A percentile compares a stretch with the other conserved stretches of the same genome.
Conservation (phyloP, 202 grass and related monocot genomes). For the Schoenoplectus tabernaemontani region DNA sequence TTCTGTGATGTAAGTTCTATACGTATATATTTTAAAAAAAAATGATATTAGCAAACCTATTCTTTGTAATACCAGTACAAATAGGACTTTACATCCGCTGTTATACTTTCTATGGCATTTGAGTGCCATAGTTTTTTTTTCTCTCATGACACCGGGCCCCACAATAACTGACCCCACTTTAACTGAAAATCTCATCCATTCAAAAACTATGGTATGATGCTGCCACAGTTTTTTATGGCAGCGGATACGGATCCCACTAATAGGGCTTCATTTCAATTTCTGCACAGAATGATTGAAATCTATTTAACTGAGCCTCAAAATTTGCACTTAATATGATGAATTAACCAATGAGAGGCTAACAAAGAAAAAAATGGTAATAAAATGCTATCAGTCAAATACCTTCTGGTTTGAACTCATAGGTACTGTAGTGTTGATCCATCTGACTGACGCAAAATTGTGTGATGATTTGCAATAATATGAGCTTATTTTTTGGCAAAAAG, state of each 20-base stretch:
- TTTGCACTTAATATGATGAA: neutral
- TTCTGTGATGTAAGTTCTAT: conserved; percentile 30
- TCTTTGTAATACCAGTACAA: neutral
- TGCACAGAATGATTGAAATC: neutral
- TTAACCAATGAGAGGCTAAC: neutral
- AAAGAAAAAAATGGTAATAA: neutral
- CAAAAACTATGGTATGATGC: too few relatives aligned
- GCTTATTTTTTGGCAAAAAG: neutral
- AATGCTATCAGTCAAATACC: neutral
- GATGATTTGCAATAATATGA: neutral
- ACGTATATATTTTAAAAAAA: neutral
- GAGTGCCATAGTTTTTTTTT: too few relatives aligned
- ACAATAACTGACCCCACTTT: too few relatives aligned
- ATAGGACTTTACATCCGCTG: too few relatives aligned
- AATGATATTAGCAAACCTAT: neutral
- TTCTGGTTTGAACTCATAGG: neutral
- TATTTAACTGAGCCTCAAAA: neutral
- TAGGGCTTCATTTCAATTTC: neutral
- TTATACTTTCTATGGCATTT: too few relatives aligned
- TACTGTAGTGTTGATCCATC: neutral
- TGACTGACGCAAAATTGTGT: neutral
- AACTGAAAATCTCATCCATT: too few relatives aligned
- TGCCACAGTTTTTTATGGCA: too few relatives aligned
- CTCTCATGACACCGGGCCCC: too few relatives aligned
- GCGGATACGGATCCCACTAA: neutral